Evolutionary conservation across 306 rosid genomes (phyloP).

Genomic region (Pachyrhizus erosus): DNA sequence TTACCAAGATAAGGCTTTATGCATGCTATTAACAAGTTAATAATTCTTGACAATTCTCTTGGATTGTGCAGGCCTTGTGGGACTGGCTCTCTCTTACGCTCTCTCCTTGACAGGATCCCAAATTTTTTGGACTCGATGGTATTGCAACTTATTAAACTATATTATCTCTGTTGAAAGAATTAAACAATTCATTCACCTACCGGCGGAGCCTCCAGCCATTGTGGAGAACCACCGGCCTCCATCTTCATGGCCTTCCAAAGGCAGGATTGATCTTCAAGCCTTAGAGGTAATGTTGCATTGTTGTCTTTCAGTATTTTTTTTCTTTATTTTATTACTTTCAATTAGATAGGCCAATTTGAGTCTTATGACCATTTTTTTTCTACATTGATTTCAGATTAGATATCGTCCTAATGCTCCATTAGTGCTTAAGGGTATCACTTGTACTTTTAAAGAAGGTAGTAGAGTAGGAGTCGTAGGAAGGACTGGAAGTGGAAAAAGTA

Average conservation of each 20-base stretch:
- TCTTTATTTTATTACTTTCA: background rate
- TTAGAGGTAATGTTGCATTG: slow-evolving; percentile 54
- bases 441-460: slow-evolving; percentile 70
- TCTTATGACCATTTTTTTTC: background rate
- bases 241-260: slow-evolving; percentile 73
- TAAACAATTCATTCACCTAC: slow-evolving; percentile 77
- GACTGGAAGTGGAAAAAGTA: slow-evolving; percentile 87
- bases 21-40: background rate
- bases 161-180: slow-evolving; percentile 80
- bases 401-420: slow-evolving; percentile 71
- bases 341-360: background rate
- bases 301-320: background rate
- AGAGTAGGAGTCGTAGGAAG: slow-evolving; percentile 88
- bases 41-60: slow-evolving; percentile 1
- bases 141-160: slow-evolving; percentile 62
- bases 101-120: slow-evolving; percentile 54
- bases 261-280: slow-evolving; percentile 68
- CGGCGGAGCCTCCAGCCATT: slow-evolving; percentile 69
- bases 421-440: slow-evolving; percentile 74
- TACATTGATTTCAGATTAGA: slow-evolving; percentile 56
- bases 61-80: slow-evolving; percentile 69
- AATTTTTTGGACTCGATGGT: slow-evolving; percentile 58
- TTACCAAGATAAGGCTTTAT: background rate
- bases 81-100: slow-evolving; percentile 81
- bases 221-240: slow-evolving; percentile 63